Evolutionary conservation across 371 early-diverging fungal species (phyloP), one percentile per base, ranked within the genome.

Genomic region (Umbelopsis sp.): DNA sequence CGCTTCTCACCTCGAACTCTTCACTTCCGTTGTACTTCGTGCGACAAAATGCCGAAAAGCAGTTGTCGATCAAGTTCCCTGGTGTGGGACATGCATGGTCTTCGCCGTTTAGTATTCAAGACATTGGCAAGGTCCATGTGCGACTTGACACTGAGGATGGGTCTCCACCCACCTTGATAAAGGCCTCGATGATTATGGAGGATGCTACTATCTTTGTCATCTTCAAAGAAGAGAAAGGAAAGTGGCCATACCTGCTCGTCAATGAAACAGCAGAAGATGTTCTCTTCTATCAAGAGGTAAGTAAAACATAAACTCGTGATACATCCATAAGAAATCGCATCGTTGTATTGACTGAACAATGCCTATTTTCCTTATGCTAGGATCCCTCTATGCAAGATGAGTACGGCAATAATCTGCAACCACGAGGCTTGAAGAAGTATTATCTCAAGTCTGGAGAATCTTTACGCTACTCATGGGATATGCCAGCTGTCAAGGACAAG

Each of bases 381-480:
- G 81, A 81, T 37, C 74, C 75, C 37, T 73, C 73, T 4, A 67
- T 77, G 9, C 63, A 77, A 44, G 82, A 82, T 51, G 57, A 57
- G 18, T 57, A 57, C 12, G 57, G 57, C 29, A 12, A 35, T 6
- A 25, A 57, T 35, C 57, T 57, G 18, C 57, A 57, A 57, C 29
- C 35, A 35, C 32, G 57, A 57, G 57, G 57, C 9, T 29, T 57
- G 16, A 57, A 35, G 35, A 57, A 57, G 5, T 78, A 78, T 50
- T 46, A 65, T 0, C 65, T 82, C 9, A 63, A 51, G 9, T 70
- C 77, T 3, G 66, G 66, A 16, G 81, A 88, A 70, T 76, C 90
- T 1, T 79, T 91, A 68, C 85, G 89, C n/a, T 99, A 97, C 69
- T 91, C 99, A 1, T 98, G 97, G 97, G 99, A 99, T 71, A 79